Evolutionary conservation across 495 filamentous ascomycete genomes (phyloP).

Genomic region (Lasiosphaeriaceae sp.): DNA sequence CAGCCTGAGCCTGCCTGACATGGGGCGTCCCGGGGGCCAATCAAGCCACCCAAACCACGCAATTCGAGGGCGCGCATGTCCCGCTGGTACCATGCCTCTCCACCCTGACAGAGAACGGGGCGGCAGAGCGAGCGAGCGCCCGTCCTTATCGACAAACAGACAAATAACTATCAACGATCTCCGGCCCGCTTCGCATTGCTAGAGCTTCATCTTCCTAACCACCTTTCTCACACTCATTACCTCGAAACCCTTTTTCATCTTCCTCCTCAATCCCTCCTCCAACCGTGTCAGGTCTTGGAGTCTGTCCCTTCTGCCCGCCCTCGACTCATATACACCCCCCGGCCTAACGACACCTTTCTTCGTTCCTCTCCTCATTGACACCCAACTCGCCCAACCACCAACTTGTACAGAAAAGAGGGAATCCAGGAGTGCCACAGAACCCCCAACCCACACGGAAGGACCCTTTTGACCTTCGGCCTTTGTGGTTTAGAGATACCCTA

Average conservation of each 20-base stretch:
- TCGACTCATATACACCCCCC: constrained; percentile 6
- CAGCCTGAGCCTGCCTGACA: constrained; percentile 26
- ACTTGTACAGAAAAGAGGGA: background rate
- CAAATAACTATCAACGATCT: constrained; percentile 29
- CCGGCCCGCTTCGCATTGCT: constrained; percentile 26
- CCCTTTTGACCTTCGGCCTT: constrained; percentile 6
- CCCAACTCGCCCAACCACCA: constrained; percentile 21
- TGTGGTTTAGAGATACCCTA: constrained; percentile 13
- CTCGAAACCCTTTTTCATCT: constrained; percentile 18
- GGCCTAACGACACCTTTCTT: background rate
- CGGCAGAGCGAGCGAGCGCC: constrained; percentile 19
- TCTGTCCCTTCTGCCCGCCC: constrained; percentile 11
- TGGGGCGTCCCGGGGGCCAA: constrained; percentile 25
- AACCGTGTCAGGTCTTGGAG: constrained; percentile 13
- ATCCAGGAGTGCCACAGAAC: background rate
- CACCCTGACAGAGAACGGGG: constrained; percentile 28
- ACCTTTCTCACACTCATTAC: constrained; percentile 35
- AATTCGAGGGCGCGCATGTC: constrained; percentile 24
- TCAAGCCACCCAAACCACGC: constrained; percentile 32
- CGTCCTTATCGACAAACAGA: constrained; percentile 9
- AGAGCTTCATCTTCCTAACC: constrained; percentile 23
- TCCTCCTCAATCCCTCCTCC: constrained; percentile 15
- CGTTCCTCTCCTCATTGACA: constrained; percentile 10
- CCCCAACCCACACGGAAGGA: background rate
- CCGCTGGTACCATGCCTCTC: background rate